Percentiles rank a stretch among this genome's conserved stretches.
These are phyloP conservation scores for Chlorella sorokiniana DNA, from an alignment of 139 green algal species.

Conservation along the genomic window DNA sequence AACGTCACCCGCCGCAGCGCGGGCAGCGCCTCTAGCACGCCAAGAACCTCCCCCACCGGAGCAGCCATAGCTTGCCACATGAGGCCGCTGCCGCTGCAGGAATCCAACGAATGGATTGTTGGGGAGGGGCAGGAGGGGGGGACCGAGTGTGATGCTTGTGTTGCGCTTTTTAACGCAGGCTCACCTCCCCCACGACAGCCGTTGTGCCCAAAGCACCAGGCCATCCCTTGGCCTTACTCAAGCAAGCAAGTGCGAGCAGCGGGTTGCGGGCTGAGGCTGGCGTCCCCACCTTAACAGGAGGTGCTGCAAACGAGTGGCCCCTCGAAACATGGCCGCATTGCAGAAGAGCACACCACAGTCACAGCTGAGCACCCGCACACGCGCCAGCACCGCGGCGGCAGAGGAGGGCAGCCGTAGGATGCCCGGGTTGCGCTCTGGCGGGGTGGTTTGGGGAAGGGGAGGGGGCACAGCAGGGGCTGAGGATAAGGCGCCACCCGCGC, in stretches of 20 bases:
- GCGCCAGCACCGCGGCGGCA: neutral
- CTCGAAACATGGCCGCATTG: neutral
- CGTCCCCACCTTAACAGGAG: neutral
- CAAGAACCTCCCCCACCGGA: neutral
- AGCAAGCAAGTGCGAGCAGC: too few species aligned
- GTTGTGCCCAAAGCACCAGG: too few species aligned
- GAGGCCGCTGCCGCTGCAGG: constrained; percentile 14
- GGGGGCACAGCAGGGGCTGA: too few species aligned
- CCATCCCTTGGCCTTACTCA: too few species aligned
- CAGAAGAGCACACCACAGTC: neutral
- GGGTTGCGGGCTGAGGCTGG: too few species aligned
- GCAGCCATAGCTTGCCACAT: constrained; percentile 10
- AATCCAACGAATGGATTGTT: neutral
- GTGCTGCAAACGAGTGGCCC: neutral
- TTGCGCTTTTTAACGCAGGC: too few species aligned
- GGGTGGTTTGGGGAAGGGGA: neutral
- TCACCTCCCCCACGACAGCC: too few species aligned
- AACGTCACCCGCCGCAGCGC: constrained; percentile 1
- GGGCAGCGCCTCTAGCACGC: neutral
- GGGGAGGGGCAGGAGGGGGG: too few species aligned
- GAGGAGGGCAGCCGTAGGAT: neutral
- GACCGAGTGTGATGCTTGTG: too few species aligned
- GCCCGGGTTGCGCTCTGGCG: neutral
- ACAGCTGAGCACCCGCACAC: neutral
- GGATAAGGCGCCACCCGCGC: too few species aligned